These are phyloP conservation scores for Mortierella sp. DNA, from an alignment of 371 early-diverging fungal species.

Conservation along the genomic window DNA sequence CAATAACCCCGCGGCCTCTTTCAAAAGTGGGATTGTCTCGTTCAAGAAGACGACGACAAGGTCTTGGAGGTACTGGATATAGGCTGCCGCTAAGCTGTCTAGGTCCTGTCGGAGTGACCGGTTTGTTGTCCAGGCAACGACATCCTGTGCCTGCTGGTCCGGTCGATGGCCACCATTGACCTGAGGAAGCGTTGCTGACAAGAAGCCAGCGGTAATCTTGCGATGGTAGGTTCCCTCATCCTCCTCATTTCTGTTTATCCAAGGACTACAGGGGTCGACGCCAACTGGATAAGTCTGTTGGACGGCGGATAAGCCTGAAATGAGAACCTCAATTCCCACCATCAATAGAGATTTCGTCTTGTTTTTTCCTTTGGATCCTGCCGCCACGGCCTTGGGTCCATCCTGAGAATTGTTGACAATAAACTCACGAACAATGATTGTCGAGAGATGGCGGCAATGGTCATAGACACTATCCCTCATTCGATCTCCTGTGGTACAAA, in stretches of 20 bases:
- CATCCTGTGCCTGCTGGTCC: constrained; percentile 26
- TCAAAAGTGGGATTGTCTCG: constrained; percentile 42
- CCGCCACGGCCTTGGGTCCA: constrained; percentile 46
- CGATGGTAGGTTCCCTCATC: not conserved
- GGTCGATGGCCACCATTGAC: constrained; percentile 36
- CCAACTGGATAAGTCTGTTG: constrained; percentile 27
- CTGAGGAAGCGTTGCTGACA: constrained; percentile 44
- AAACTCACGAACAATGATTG: constrained; percentile 41
- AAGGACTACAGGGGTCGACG: not conserved
- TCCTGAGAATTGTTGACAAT: constrained; percentile 33
- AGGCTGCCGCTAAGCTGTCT: constrained; percentile 41
- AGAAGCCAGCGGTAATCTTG: constrained; percentile 32
- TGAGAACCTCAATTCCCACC: constrained; percentile 48
- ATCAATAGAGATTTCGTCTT: constrained; percentile 46
- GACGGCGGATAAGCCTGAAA: constrained; percentile 32
- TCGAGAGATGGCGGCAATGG: constrained; percentile 42
- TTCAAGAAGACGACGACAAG: constrained; percentile 36
- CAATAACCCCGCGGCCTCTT: constrained; percentile 42
- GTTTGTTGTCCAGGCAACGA: constrained; percentile 51
- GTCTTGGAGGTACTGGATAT: constrained; percentile 33
- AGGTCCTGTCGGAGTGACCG: constrained; percentile 34
- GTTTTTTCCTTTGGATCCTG: constrained; percentile 51
- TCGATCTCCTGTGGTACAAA: constrained; percentile 19
- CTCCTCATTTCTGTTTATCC: not conserved
- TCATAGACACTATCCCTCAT: constrained; percentile 42